Evolutionary conservation across 2,329 filamentous ascomycete species (phyloP).

Genomic region (Fusarium goolgardi): DNA sequence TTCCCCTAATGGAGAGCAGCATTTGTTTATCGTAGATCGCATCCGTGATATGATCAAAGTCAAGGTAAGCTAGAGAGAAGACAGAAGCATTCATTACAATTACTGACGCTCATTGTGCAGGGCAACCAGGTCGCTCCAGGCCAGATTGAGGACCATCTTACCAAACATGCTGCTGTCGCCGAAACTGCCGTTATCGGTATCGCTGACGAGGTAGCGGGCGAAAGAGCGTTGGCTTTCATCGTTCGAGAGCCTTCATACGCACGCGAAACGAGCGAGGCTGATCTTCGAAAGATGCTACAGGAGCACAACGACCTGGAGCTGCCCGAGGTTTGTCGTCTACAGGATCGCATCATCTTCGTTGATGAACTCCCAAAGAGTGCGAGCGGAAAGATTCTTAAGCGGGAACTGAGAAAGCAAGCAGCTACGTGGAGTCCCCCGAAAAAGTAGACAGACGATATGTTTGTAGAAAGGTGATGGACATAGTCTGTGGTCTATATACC

Average conservation of each 20-base stretch:
- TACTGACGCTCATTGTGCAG: background rate
- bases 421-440: constrained; percentile 4
- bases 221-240: constrained; percentile 12
- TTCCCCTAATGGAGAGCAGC: constrained; percentile 3
- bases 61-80: constrained; percentile 2
- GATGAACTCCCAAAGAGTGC: constrained; percentile 7
- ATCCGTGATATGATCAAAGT: constrained; percentile 14
- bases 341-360: constrained; percentile 10
- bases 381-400: constrained; percentile 9
- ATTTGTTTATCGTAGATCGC: constrained; percentile 7
- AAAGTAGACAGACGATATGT: background rate
- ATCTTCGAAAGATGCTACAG: constrained; percentile 11
- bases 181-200: constrained; percentile 8
- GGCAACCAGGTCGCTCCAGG: constrained; percentile 9
- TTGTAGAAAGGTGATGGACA: background rate
- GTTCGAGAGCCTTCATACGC: constrained; percentile 9
- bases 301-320: constrained; percentile 7
- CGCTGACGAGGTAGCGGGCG: constrained; percentile 8
- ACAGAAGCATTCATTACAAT: background rate
- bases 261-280: constrained; percentile 4
- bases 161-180: constrained; percentile 8
- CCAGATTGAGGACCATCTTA: constrained; percentile 6
- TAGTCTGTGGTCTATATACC: background rate
- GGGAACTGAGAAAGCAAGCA: constrained; percentile 8
- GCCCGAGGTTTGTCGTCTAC: constrained; percentile 6